A percentile compares a stretch with the other conserved stretches of the same genome.
These are phyloP conservation scores for Monosporascus cannonballus DNA, from an alignment of 2,329 filamentous ascomycete species.

Conservation along the genomic window DNA sequence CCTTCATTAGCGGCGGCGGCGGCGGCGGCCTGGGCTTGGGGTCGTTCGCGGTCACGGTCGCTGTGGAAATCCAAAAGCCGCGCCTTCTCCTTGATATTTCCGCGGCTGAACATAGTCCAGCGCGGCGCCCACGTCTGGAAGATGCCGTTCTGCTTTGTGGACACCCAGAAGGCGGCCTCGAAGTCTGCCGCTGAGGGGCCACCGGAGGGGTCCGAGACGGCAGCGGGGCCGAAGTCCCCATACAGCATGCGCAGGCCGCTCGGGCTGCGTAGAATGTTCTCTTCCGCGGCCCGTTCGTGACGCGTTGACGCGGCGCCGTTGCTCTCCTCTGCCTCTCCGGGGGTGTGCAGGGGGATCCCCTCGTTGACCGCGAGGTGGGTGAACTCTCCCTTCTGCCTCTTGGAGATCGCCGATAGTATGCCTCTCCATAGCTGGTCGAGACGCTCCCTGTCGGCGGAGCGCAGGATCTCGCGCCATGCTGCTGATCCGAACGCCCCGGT, in stretches of 20 bases:
- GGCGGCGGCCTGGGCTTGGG: too few species aligned
- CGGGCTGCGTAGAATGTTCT: constrained; percentile 72
- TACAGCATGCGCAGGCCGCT: constrained; percentile 61
- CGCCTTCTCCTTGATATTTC: constrained; percentile 85
- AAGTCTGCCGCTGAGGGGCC: constrained; percentile 47
- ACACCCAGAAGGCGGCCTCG: constrained; percentile 67
- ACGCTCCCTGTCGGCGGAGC: constrained; percentile 4
- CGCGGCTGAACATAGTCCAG: constrained; percentile 91
- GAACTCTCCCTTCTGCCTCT: constrained; percentile 29
- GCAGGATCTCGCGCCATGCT: constrained; percentile 35
- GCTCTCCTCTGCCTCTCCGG: too few species aligned
- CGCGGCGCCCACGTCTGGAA: constrained; percentile 79
- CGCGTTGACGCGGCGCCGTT: too few species aligned
- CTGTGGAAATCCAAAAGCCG: constrained; percentile 55
- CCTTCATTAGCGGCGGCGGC: too few species aligned
- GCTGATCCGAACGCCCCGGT: constrained; percentile 46
- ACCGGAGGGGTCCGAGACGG: constrained; percentile 5
- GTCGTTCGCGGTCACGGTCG: not conserved
- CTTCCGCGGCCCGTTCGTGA: constrained; percentile 20
- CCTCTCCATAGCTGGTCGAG: constrained; percentile 37
- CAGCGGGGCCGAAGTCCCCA: constrained; percentile 65
- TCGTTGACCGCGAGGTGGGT: constrained; percentile 57
- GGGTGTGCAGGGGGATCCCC: constrained; percentile 46
- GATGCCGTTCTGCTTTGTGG: constrained; percentile 72
- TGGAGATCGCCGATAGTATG: constrained; percentile 42